phyloP scores from a whole-genome alignment of 192 early-diverging fungal genomes.

The Podochytrium sp. region DNA sequence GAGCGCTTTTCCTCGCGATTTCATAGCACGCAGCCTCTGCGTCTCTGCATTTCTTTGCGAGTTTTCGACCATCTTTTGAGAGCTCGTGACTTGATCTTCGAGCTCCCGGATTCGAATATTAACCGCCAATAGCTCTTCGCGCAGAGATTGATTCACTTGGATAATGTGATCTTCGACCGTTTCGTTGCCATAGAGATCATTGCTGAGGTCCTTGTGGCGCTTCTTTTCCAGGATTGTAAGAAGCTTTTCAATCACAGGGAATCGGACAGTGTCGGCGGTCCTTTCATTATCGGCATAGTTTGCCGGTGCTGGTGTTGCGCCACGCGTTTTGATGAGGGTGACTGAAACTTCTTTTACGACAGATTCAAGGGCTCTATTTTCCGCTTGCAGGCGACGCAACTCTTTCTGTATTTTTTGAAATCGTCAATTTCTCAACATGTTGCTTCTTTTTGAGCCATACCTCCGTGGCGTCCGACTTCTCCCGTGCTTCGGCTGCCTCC shows the following conservation, averaged over 20 bases:
- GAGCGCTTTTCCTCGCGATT: slow-evolving; percentile 27
- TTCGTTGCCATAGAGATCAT: slow-evolving; percentile 15
- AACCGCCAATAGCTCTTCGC: slow-evolving; percentile 25
- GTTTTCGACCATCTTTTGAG: slow-evolving; percentile 7
- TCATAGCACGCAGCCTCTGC: slow-evolving; percentile 25
- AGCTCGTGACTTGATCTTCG: slow-evolving; percentile 2
- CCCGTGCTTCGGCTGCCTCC: slow-evolving; percentile 42
- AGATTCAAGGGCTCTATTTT: slow-evolving; percentile 42
- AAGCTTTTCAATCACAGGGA: slow-evolving; percentile 44
- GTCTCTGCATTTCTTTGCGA: slow-evolving; percentile 24
- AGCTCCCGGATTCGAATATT: slow-evolving; percentile 7
- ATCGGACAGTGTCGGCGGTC: neutral
- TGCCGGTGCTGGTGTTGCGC: neutral
- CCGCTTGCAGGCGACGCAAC: slow-evolving; percentile 29
- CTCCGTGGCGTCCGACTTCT: slow-evolving; percentile 34
- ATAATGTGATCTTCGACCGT: slow-evolving; percentile 18
- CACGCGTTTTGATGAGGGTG: slow-evolving; percentile 33
- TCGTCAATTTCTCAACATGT: neutral
- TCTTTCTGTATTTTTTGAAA: slow-evolving; percentile 12
- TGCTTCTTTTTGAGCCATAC: slow-evolving; percentile 12
- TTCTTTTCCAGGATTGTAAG: slow-evolving; percentile 36
- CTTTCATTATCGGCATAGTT: no score
- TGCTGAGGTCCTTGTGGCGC: slow-evolving; percentile 8
- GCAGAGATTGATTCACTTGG: slow-evolving; percentile 27
- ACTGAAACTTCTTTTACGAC: slow-evolving; percentile 49